A percentile compares a stretch with the other conserved stretches of the same genome.
phyloP scores from a whole-genome alignment of 768 basidiomycete species.

The Pleurotus djamor region DNA sequence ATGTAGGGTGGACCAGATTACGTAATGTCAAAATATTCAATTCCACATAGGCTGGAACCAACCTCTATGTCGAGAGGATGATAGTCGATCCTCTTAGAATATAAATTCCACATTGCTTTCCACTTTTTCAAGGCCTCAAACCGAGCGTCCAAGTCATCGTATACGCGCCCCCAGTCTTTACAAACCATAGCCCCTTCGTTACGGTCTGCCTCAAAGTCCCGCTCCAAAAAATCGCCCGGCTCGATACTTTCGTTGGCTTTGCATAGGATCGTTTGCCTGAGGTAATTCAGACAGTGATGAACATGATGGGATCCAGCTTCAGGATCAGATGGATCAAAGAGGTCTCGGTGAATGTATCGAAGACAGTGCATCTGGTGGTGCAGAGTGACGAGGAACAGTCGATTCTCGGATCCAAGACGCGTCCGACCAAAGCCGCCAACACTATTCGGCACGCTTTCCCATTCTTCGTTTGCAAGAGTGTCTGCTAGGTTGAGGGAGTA shows the following conservation, averaged over 20 bases:
- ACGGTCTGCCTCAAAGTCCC: conserved; percentile 19
- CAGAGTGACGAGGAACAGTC: conserved; percentile 17
- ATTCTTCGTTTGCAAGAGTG: conserved; percentile 7
- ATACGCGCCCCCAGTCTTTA: conserved; percentile 10
- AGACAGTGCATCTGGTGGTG: conserved; percentile 26
- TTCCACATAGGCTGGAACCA: too few relatives aligned
- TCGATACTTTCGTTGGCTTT: conserved; percentile 28
- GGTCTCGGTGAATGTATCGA: conserved; percentile 11
- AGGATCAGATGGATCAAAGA: conserved; percentile 12
- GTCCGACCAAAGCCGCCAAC: conserved; percentile 18
- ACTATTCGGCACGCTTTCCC: conserved; percentile 3
- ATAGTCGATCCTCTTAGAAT: too few relatives aligned
- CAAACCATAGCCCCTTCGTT: conserved; percentile 6
- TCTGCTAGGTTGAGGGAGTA: conserved; percentile 14
- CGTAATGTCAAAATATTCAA: too few relatives aligned
- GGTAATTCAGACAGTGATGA: conserved; percentile 33
- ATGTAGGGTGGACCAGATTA: too few relatives aligned
- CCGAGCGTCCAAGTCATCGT: conserved; percentile 4
- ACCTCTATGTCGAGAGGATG: too few relatives aligned
- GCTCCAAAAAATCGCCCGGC: conserved; percentile 25
- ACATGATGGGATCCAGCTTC: conserved; percentile 17
- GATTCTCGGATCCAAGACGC: conserved; percentile 17
- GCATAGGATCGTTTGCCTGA: conserved; percentile 33
- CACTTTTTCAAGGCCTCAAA: neutral
- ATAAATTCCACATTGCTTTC: neutral